Conservation (phyloP, 129 eudicot genomes). For the Kitagawia praeruptora region DNA sequence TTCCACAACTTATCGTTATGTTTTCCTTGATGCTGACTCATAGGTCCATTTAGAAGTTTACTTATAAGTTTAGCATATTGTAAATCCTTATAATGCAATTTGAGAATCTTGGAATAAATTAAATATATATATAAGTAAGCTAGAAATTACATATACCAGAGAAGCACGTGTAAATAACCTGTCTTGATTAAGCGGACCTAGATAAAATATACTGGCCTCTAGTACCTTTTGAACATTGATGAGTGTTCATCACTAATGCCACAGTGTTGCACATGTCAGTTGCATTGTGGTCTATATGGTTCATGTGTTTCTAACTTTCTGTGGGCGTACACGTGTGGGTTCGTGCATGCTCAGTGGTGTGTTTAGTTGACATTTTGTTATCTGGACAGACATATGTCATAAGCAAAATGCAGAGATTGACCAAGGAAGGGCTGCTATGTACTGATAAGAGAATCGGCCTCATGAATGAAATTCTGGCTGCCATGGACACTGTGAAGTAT, state of each 20-base stretch:
- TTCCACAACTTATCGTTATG: not conserved
- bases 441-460: conserved; percentile 93
- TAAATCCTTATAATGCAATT: not conserved
- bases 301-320: not conserved
- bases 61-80: not conserved
- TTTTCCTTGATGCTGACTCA: not conserved
- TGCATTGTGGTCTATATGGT: not conserved
- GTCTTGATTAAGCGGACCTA: not conserved
- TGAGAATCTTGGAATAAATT: not conserved
- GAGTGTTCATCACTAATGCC: not conserved
- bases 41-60: not conserved
- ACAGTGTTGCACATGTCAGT: not conserved
- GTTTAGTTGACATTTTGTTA: not conserved
- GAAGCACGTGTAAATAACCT: not conserved
- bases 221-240: not conserved
- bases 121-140: not conserved
- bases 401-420: conserved; percentile 76
- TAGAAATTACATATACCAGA: not conserved
- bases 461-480: conserved; percentile 86
- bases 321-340: not conserved
- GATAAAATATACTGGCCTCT: not conserved
- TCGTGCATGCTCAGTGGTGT: not conserved
- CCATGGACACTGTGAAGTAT: conserved; percentile 98
- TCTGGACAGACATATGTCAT: conserved; percentile 63
- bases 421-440: conserved; percentile 78